phyloP scores from a whole-genome alignment of 441 rosid species.

The Macaranga tanarius region DNA sequence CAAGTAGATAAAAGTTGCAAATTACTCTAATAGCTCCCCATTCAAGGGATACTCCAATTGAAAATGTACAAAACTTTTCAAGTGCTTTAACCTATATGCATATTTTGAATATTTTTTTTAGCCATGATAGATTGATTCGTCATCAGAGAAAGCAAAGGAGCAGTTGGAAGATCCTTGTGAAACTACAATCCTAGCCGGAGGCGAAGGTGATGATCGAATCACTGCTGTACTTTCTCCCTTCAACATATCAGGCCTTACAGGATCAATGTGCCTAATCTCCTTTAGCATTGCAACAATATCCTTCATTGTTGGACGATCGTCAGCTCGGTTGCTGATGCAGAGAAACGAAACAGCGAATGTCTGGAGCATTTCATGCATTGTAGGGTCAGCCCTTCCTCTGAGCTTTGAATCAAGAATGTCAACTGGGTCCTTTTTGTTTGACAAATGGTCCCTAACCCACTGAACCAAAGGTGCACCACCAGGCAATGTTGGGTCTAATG shows the following conservation, averaged over 20 bases:
- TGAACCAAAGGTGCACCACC: constrained; percentile 79
- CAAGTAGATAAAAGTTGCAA: neutral
- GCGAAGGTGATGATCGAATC: constrained; percentile 32
- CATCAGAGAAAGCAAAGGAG: constrained; percentile 74
- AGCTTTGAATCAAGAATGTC: constrained; percentile 75
- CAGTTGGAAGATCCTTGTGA: constrained; percentile 71
- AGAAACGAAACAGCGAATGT: constrained; percentile 84
- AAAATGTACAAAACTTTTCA: constrained; percentile 13
- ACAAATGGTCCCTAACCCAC: constrained; percentile 79
- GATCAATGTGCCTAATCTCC: constrained; percentile 68
- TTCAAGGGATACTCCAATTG: constrained; percentile 11
- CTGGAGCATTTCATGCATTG: constrained; percentile 90
- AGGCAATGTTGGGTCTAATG: constrained; percentile 78
- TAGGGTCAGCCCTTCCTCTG: constrained; percentile 74
- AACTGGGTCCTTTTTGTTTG: constrained; percentile 53
- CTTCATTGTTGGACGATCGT: constrained; percentile 83
- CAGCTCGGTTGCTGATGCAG: constrained; percentile 56
- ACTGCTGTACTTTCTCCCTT: constrained; percentile 33
- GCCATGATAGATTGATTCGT: constrained; percentile 46
- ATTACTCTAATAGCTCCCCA: neutral
- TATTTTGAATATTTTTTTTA: neutral
- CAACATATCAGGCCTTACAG: constrained; percentile 40
- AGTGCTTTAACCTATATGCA: neutral
- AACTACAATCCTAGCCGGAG: constrained; percentile 41
- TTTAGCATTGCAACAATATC: constrained; percentile 92